These are phyloP conservation scores for Claviceps sp. DNA, from an alignment of 2,329 filamentous ascomycete species.

Conservation along the genomic window DNA sequence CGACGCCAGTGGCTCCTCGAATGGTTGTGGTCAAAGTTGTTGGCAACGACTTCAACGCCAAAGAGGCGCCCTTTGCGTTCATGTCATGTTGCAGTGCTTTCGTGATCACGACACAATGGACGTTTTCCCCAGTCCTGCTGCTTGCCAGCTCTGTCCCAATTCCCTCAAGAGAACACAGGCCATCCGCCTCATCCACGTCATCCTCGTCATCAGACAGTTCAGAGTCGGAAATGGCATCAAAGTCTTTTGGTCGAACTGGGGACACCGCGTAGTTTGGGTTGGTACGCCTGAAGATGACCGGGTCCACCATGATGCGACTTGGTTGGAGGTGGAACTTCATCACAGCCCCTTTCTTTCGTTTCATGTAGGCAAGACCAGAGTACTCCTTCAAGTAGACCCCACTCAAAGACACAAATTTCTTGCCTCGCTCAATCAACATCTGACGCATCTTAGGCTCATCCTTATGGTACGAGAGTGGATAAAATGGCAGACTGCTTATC, in stretches of 20 bases:
- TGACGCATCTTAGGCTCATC: conserved; percentile 50
- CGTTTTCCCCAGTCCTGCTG: background rate
- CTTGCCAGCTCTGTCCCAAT: conserved; percentile 17
- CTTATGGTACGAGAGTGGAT: conserved; percentile 69
- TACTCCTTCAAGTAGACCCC: conserved; percentile 75
- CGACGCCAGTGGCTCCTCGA: background rate
- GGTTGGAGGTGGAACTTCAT: conserved; percentile 77
- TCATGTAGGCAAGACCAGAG: conserved; percentile 74
- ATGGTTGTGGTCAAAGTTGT: conserved; percentile 11
- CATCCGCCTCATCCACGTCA: conserved; percentile 1
- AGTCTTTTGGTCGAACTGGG: conserved; percentile 58
- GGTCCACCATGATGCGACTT: conserved; percentile 78
- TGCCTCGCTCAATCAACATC: conserved; percentile 65
- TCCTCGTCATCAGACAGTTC: conserved; percentile 31
- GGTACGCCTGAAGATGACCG: conserved; percentile 67
- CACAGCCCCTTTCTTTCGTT: conserved; percentile 51
- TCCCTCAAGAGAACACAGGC: conserved; percentile 22
- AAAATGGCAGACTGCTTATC: conserved; percentile 65
- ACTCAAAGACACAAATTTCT: conserved; percentile 68
- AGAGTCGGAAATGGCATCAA: conserved; percentile 41
- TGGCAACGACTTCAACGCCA: conserved; percentile 43
- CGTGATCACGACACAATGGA: conserved; percentile 15
- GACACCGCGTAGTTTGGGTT: conserved; percentile 78
- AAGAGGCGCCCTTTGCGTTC: conserved; percentile 20
- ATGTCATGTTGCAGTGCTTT: conserved; percentile 17